Base-by-base conservation (phyloP, 768 basidiomycete genomes). In the Mycena rosella region DNA sequence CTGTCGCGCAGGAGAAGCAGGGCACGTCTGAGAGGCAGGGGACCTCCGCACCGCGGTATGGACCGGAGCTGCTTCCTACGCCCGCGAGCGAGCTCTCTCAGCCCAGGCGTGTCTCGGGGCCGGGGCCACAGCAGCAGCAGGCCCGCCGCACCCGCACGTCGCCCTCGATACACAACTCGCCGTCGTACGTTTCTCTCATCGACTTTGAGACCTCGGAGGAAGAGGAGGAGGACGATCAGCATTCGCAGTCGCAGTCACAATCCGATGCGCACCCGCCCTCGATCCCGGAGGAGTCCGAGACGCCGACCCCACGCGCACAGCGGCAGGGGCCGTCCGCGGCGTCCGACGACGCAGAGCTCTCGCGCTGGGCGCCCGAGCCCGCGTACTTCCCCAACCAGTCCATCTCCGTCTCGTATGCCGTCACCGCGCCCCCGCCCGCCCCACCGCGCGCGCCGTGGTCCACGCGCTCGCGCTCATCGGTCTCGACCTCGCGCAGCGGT, bases 341-440 rank as follows among this genome's bases (percentile, higher is more conserved):
- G 5, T 58, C 67, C 1, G 32, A 58, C 0, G 63, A 69, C 14
- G 38, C 55, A 1, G 69, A 70, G 34, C 36, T 62, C 30, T 56
- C 65, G 13, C 49, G 32, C 11, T 70, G 69, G 69, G 69, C 65
- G n/a, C 64, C 69, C 1, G 69, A 66, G 36, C 69, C 69, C 22
- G 51, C 30, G 11, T 62, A 52, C 36, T 36, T 63, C 45, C 65
- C 69, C 0, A 27, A 44, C 26, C 55, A 61, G 26, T 36, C 63
- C 17, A 58, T 65, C 34, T 56, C 60, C 38, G 24, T 58, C 34
- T 57, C 63, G 34, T 56, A 48, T 32, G 14, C 66, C 17, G 36
- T 34, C 59, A 42, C 24, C 40, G 3, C 65, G 17, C 49, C 58
- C 4, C 32, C 55, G 30, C 11, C 36, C 11, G 27, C 36, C 10